Percentiles rank a stretch among this genome's conserved stretches.
phyloP scores from a whole-genome alignment of 2,329 filamentous ascomycete genomes.

The Ambrosiella cleistominuta region DNA sequence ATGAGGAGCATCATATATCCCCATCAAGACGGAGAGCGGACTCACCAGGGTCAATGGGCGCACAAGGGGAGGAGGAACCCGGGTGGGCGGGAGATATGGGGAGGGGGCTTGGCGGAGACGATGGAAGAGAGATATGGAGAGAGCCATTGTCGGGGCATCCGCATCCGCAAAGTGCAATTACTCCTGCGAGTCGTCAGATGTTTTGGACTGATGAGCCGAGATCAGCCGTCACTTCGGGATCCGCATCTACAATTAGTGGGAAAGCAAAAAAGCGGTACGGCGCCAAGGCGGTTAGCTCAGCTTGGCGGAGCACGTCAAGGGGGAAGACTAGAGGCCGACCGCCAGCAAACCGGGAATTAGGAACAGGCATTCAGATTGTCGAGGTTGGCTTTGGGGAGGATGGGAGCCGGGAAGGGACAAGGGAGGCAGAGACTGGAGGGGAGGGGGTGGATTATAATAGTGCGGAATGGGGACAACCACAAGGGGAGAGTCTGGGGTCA shows the following conservation, averaged over 20 bases:
- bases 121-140: neutral
- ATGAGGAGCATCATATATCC: constrained; percentile 38
- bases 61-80: neutral
- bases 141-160: neutral
- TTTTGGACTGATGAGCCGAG: no score
- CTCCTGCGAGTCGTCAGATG: no score
- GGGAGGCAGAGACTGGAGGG: neutral
- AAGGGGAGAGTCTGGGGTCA: neutral
- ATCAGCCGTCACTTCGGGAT: neutral
- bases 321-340: constrained; percentile 67
- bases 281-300: constrained; percentile 71
- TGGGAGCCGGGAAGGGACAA: neutral
- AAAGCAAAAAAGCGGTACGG: constrained; percentile 41
- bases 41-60: neutral
- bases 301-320: constrained; percentile 42
- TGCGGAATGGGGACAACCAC: neutral
- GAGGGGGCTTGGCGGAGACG: constrained; percentile 18
- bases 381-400: neutral
- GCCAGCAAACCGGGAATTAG: constrained; percentile 23
- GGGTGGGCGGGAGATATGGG: neutral
- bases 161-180: no score
- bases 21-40: constrained; percentile 33
- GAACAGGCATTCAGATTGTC: neutral
- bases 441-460: neutral
- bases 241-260: constrained; percentile 25